Evolutionary conservation across 768 basidiomycete genomes (phyloP).

Genomic region (Auricularia sp.): DNA sequence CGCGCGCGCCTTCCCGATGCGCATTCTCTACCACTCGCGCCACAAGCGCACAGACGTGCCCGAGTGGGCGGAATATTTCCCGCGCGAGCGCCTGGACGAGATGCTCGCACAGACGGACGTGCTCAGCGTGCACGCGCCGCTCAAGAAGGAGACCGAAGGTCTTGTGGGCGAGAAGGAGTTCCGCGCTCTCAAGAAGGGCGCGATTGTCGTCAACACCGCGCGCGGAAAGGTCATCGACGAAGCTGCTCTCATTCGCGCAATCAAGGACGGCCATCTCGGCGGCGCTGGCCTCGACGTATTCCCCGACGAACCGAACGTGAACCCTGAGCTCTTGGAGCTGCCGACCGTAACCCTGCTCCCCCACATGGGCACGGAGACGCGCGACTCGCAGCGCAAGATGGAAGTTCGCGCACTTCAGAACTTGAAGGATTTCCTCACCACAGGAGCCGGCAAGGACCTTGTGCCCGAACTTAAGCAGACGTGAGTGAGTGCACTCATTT

Average conservation of each 20-base stretch:
- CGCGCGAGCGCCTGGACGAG: constrained; percentile 43
- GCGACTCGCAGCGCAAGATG: constrained; percentile 73
- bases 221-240: constrained; percentile 89
- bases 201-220: constrained; percentile 78
- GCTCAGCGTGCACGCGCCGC: constrained; percentile 76
- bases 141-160: constrained; percentile 62
- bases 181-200: constrained; percentile 62
- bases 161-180: constrained; percentile 70
- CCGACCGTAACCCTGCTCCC: constrained; percentile 78
- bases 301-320: constrained; percentile 73
- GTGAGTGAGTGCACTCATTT: neutral
- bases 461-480: constrained; percentile 39
- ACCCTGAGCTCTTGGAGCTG: constrained; percentile 70
- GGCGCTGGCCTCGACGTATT: constrained; percentile 81
- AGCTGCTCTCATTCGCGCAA: constrained; percentile 70
- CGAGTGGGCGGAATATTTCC: constrained; percentile 66
- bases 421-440: constrained; percentile 55
- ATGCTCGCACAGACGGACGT: constrained; percentile 70
- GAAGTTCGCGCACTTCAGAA: constrained; percentile 78
- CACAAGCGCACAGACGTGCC: constrained; percentile 48
- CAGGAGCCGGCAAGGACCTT: constrained; percentile 55
- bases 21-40: constrained; percentile 71
- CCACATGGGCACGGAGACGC: constrained; percentile 85
- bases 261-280: constrained; percentile 76
- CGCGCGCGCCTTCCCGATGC: constrained; percentile 78